Base-by-base conservation (phyloP, 2,329 filamentous ascomycete genomes). In the Xylaria sp. region DNA sequence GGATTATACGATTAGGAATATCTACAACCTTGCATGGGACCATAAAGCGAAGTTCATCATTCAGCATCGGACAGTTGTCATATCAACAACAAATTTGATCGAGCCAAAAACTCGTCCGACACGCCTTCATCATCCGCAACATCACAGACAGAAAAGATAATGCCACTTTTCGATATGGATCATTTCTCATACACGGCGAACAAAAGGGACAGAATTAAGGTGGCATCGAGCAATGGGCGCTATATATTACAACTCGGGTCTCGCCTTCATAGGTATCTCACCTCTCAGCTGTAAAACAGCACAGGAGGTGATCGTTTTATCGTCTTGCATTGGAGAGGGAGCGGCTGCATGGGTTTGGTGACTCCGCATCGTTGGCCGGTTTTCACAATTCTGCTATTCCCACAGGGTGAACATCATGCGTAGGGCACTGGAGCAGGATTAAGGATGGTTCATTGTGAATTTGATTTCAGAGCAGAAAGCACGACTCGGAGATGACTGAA, bases 261-360 rank as follows among this genome's bases (percentile, higher is more conserved):
- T 57, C 59, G 48, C 63, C 66, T 60, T 67, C 51, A 47, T 59
- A 23, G 68, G 64, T 48, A 65, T 54, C 48, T 63, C 42, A 61
- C 47, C 35, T 50, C 27, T 54, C 25, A 27, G 64, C 60, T 63
- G 32, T 44, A 16, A 32, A 51, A 37, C 60, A 64, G 57, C 58
- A 42, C 37, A 60, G 29, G 18, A 54, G 64, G 64, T 48, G 60
- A 44, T 60, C 44, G 60, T 61, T 69, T 69, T 55, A 66, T 65
- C 61, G 64, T 70, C 62, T 71, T 71, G 69, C 69, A 71, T 71
- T 47, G 44, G 55, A 64, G 62, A 71, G 51, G 61, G 54, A 63
- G 53, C 42, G 69, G 59, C 50, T 71, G 69, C 67, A 71, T 71
- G 62, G 68, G 51, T 55, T 68, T 57, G 64, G 69, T 61, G 37